Conservation (phyloP, 352 stramenopile genomes). For the Blastocystis sp. region DNA sequence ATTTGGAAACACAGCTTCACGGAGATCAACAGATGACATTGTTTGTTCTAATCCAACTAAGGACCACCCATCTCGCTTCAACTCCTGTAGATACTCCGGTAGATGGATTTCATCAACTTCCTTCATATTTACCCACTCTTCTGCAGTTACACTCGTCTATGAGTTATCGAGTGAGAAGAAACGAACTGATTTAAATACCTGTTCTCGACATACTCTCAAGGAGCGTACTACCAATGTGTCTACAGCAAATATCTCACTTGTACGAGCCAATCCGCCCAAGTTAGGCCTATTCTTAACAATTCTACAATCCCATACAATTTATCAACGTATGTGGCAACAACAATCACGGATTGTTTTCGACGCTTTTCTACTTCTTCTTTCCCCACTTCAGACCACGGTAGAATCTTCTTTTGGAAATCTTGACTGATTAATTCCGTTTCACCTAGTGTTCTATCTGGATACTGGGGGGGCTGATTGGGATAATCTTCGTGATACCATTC, state of each 20-base stretch:
- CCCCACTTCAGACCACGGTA: constrained; percentile 39
- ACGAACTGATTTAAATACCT: constrained; percentile 72
- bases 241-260: constrained; percentile 83
- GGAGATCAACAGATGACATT: constrained; percentile 76
- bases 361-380: constrained; percentile 3
- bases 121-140: constrained; percentile 82
- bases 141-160: constrained; percentile 79
- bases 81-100: constrained; percentile 69
- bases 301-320: constrained; percentile 72
- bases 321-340: constrained; percentile 75
- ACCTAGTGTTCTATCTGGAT: not conserved
- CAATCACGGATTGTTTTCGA: constrained; percentile 33
- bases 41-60: constrained; percentile 83
- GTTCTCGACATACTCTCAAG: constrained; percentile 75
- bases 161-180: not conserved
- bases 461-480: not conserved
- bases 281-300: constrained; percentile 73
- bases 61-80: constrained; percentile 78
- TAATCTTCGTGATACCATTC: constrained; percentile 35
- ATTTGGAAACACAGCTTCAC: constrained; percentile 75
- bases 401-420: constrained; percentile 68
- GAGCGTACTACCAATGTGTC: constrained; percentile 78
- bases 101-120: constrained; percentile 72
- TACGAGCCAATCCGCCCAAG: constrained; percentile 80
- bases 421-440: not conserved